Evolutionary conservation across 176 grass and related monocot genomes (phyloP).

Genomic region (Bromus sterilis): DNA sequence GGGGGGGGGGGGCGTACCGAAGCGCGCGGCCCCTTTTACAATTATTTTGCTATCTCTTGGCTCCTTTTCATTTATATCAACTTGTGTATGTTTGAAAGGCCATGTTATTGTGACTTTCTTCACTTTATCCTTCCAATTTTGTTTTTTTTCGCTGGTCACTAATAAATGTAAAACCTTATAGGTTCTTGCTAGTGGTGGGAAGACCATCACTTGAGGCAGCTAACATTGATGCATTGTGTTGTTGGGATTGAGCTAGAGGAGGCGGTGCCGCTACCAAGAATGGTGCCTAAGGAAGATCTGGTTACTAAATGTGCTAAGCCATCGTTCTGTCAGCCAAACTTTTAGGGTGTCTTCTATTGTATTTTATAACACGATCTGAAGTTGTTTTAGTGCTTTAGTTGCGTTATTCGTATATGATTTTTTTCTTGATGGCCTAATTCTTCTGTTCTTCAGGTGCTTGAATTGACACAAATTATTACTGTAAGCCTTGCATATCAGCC

Average conservation of each 20-base stretch:
- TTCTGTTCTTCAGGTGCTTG: background rate
- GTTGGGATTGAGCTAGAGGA: conserved; percentile 83
- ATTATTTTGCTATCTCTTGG: background rate
- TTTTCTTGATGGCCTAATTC: background rate
- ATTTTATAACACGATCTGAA: background rate
- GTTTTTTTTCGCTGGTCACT: background rate
- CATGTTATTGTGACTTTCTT: background rate
- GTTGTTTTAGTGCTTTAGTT: conserved; percentile 30
- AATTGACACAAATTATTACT: background rate
- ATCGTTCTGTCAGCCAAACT: background rate
- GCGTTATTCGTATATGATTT: conserved; percentile 4
- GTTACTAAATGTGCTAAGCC: background rate
- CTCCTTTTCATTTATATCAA: background rate
- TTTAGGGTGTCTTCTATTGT: background rate
- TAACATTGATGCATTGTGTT: conserved; percentile 71
- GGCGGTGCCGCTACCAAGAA: conserved; percentile 81
- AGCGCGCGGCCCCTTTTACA: too few species aligned
- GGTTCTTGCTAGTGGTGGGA: conserved; percentile 81
- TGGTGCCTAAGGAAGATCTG: conserved; percentile 40
- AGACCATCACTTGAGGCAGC: conserved; percentile 80
- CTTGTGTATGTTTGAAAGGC: background rate
- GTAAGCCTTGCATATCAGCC: background rate
- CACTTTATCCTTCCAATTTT: background rate
- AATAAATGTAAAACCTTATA: conserved; percentile 16
- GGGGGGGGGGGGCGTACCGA: too few species aligned